Evolutionary conservation across 768 basidiomycete species (phyloP).

Genomic region (Lactarius sanguifluus): DNA sequence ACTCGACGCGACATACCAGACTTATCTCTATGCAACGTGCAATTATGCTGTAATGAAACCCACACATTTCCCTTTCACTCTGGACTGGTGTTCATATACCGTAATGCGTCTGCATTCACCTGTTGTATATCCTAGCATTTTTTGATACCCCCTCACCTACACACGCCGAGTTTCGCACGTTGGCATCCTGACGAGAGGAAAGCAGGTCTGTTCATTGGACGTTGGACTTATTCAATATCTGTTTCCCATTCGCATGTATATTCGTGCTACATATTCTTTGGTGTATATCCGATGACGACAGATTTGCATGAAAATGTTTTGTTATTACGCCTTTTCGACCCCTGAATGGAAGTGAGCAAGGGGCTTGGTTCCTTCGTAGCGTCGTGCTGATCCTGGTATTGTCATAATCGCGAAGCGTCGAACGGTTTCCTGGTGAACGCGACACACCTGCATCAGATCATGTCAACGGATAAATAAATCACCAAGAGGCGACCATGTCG

Average conservation of each 20-base stretch:
- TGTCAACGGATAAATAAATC: background rate
- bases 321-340: background rate
- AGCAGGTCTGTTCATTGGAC: slow-evolving; percentile 13
- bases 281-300: slow-evolving; percentile 3
- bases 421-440: background rate
- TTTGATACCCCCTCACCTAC: slow-evolving; percentile 20
- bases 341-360: background rate
- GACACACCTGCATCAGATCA: background rate
- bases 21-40: slow-evolving; percentile 18
- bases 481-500: background rate
- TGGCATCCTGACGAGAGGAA: slow-evolving; percentile 22
- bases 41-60: slow-evolving; percentile 23
- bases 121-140: slow-evolving; percentile 25
- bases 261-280: slow-evolving; percentile 14
- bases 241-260: slow-evolving; percentile 21
- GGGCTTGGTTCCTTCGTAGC: background rate
- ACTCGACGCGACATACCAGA: slow-evolving; percentile 5
- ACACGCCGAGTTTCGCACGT: slow-evolving; percentile 16
- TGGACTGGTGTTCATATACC: slow-evolving; percentile 20
- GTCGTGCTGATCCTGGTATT: background rate
- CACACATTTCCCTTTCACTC: slow-evolving; percentile 1
- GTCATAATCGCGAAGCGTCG: background rate
- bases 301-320: background rate
- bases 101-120: slow-evolving; percentile 11
- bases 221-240: slow-evolving; percentile 14